Conservation (phyloP, 352 stramenopile genomes). For the Phytopythium litorale region DNA sequence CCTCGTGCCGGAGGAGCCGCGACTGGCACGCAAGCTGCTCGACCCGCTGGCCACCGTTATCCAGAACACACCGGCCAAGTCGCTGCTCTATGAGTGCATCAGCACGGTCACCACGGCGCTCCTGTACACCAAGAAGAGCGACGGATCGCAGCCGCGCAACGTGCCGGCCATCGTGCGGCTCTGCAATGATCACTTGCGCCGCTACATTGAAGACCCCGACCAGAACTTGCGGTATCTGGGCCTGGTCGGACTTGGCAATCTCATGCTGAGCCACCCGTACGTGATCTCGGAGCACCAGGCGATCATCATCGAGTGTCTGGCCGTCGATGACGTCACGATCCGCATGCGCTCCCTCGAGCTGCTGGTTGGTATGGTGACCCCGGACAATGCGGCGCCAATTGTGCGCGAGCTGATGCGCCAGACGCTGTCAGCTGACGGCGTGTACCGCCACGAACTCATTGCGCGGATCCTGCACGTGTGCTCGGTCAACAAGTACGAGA, state of each 20-base stretch:
- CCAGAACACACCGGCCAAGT: slow-evolving; percentile 97
- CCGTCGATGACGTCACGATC: slow-evolving; percentile 99
- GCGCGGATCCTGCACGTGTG: slow-evolving; percentile 96
- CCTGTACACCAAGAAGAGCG: slow-evolving; percentile 94
- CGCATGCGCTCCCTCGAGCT: slow-evolving; percentile 96
- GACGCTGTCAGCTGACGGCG: slow-evolving; percentile 90
- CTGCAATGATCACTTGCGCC: slow-evolving; percentile 93
- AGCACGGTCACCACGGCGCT: slow-evolving; percentile 96
- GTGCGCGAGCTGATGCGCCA: slow-evolving; percentile 96
- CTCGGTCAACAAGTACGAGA: slow-evolving; percentile 97
- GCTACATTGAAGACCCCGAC: slow-evolving; percentile 97
- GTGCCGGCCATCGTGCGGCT: slow-evolving; percentile 93
- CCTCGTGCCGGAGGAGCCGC: slow-evolving; percentile 96
- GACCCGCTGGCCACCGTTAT: slow-evolving; percentile 97
- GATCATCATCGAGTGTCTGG: slow-evolving; percentile 96
- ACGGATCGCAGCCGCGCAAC: slow-evolving; percentile 93
- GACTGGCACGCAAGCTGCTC: slow-evolving; percentile 96
- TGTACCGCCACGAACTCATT: slow-evolving; percentile 96
- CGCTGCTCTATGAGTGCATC: slow-evolving; percentile 97
- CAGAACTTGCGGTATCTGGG: slow-evolving; percentile 99
- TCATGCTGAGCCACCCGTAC: slow-evolving; percentile 96
- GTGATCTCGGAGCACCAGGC: slow-evolving; percentile 94
- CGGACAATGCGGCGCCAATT: slow-evolving; percentile 95
- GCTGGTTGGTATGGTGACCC: slow-evolving; percentile 94
- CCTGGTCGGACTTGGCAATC: slow-evolving; percentile 95